phyloP scores from a whole-genome alignment of 129 eudicot genomes.

The Helianthus tuberosus region DNA sequence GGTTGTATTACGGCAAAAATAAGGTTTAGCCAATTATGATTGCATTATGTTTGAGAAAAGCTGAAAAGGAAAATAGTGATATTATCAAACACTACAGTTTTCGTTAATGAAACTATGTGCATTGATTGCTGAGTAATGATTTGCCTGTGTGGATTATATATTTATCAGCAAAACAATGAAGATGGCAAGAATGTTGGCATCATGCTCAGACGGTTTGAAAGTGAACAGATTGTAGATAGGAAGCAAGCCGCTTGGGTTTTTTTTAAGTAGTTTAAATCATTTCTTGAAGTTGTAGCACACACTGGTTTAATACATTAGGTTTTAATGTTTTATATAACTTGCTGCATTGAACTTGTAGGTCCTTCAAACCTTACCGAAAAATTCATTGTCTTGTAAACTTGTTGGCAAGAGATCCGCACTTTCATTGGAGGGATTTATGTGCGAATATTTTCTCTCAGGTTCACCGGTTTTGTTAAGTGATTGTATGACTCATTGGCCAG shows the following conservation, averaged over 20 bases:
- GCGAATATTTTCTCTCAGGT: slow-evolving; percentile 74
- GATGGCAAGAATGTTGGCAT: slow-evolving; percentile 50
- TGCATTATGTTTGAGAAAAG: slow-evolving; percentile 9
- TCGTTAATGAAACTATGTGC: slow-evolving; percentile 29
- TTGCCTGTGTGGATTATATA: slow-evolving; percentile 46
- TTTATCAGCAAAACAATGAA: slow-evolving; percentile 50
- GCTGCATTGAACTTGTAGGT: slow-evolving; percentile 48
- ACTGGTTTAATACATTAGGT: slow-evolving; percentile 17
- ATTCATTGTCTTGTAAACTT: slow-evolving; percentile 69
- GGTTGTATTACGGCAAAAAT: slow-evolving; percentile 15
- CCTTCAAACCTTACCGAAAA: slow-evolving; percentile 56
- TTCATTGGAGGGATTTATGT: slow-evolving; percentile 88
- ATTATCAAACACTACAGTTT: slow-evolving; percentile 15
- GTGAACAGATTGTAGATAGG: slow-evolving; percentile 48
- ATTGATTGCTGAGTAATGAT: slow-evolving; percentile 34
- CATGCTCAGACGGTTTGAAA: slow-evolving; percentile 52
- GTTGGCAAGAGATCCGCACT: slow-evolving; percentile 58
- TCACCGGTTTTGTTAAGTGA: slow-evolving; percentile 86
- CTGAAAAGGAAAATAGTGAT: background rate
- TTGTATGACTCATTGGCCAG: slow-evolving; percentile 96
- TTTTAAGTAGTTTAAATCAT: slow-evolving; percentile 29
- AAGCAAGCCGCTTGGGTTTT: slow-evolving; percentile 33
- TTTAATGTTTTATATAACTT: slow-evolving; percentile 2
- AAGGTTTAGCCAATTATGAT: background rate
- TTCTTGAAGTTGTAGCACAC: slow-evolving; percentile 35